phyloP scores from a whole-genome alignment of 495 filamentous ascomycete genomes.

The Oidiodendron maius region DNA sequence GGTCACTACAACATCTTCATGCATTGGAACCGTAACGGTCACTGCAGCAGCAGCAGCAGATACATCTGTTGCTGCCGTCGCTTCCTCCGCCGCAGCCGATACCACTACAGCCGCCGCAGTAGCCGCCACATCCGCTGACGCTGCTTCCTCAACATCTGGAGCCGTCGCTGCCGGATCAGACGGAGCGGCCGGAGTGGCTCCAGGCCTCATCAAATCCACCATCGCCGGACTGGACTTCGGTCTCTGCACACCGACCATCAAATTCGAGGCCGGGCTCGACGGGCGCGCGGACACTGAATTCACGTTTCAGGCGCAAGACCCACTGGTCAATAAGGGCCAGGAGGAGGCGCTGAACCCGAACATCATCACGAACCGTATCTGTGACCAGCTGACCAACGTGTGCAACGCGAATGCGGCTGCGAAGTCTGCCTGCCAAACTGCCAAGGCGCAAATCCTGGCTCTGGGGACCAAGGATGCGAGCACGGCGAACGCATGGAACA shows the following conservation, averaged over 20 bases:
- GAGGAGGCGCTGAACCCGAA: slow-evolving; percentile 50
- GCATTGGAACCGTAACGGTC: too few relatives aligned
- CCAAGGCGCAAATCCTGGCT: slow-evolving; percentile 25
- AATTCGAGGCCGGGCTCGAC: slow-evolving; percentile 42
- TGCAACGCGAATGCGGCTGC: slow-evolving; percentile 35
- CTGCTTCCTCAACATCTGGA: neutral
- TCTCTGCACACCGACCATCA: slow-evolving; percentile 48
- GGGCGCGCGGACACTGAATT: slow-evolving; percentile 41
- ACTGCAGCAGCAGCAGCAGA: neutral
- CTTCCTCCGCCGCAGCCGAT: neutral
- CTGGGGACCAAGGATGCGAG: slow-evolving; percentile 23
- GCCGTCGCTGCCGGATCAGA: neutral
- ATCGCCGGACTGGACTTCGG: slow-evolving; percentile 43
- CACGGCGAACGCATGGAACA: slow-evolving; percentile 30
- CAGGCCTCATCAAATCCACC: slow-evolving; percentile 15
- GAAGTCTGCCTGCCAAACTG: slow-evolving; percentile 35
- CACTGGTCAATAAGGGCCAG: slow-evolving; percentile 40
- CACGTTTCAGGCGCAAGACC: slow-evolving; percentile 48
- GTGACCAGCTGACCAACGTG: slow-evolving; percentile 42
- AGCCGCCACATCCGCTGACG: too few relatives aligned
- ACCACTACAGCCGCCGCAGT: neutral
- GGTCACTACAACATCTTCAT: too few relatives aligned
- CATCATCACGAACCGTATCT: slow-evolving; percentile 63
- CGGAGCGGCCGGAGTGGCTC: slow-evolving; percentile 3
- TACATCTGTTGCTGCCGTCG: too few relatives aligned